Conservation (phyloP, 306 rosid genomes). For the Ammopiptanthus mongolicus region DNA sequence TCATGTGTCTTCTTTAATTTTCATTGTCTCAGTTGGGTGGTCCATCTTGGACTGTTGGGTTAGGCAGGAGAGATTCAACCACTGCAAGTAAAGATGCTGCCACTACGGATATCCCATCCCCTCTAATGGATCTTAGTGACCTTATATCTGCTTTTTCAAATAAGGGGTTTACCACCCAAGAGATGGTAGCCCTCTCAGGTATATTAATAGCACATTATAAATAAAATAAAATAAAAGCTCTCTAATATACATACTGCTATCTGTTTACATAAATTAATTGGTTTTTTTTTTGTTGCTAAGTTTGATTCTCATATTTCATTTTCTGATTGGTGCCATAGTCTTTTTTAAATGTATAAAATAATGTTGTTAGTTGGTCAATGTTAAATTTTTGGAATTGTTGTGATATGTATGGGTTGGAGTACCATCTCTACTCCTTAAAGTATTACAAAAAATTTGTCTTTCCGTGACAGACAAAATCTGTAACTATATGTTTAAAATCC, state of each 20-base stretch:
- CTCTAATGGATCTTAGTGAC: constrained; percentile 42
- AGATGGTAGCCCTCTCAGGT: constrained; percentile 77
- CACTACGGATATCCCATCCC: constrained; percentile 59
- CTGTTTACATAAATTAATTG: no score
- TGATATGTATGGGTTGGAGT: no score
- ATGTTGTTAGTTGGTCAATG: no score
- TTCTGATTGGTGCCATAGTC: no score
- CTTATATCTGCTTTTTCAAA: constrained; percentile 46
- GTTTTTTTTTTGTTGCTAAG: no score
- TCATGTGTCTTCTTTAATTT: neutral
- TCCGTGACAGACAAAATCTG: no score
- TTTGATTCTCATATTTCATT: no score
- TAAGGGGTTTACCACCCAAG: constrained; percentile 52
- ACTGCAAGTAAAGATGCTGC: constrained; percentile 62
- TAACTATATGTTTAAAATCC: no score
- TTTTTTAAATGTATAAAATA: no score
- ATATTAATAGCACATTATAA: neutral
- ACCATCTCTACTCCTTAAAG: no score
- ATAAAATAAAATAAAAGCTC: neutral
- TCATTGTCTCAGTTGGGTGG: constrained; percentile 50
- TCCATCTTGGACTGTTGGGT: constrained; percentile 51
- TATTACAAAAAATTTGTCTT: no score
- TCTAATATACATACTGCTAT: neutral
- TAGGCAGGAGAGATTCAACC: constrained; percentile 73
- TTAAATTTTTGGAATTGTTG: no score